Evolutionary conservation across 2,329 filamentous ascomycete genomes (phyloP).

Genomic region (Phoma herbarum): DNA sequence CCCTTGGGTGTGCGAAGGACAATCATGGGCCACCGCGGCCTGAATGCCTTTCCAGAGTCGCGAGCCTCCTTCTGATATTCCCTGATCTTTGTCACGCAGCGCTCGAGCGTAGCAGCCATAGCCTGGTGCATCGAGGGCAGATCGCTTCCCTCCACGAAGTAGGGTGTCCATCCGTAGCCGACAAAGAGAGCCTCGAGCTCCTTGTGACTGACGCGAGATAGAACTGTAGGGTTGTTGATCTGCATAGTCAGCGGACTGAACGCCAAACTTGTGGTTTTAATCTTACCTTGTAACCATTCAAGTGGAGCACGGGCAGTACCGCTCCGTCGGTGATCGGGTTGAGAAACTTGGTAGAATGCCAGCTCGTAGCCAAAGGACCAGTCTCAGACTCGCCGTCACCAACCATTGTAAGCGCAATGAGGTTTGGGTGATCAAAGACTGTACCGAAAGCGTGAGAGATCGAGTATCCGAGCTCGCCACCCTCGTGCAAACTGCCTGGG

Average conservation of each 20-base stretch:
- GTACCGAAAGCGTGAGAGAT: constrained; percentile 80
- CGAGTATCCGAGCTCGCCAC: constrained; percentile 83
- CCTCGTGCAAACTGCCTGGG: constrained; percentile 79
- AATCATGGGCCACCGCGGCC: constrained; percentile 81
- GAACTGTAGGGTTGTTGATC: constrained; percentile 61
- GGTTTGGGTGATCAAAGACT: constrained; percentile 77
- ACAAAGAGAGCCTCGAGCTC: constrained; percentile 74
- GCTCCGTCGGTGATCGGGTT: constrained; percentile 81
- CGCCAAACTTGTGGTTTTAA: neutral
- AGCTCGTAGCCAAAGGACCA: constrained; percentile 78
- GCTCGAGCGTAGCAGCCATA: constrained; percentile 79
- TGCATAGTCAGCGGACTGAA: constrained; percentile 9
- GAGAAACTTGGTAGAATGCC: constrained; percentile 85
- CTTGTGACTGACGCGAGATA: constrained; percentile 76
- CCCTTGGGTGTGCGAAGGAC: constrained; percentile 80
- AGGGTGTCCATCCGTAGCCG: constrained; percentile 81
- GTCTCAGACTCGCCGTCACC: constrained; percentile 86
- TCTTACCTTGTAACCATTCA: constrained; percentile 82
- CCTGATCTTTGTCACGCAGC: constrained; percentile 74
- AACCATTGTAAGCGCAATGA: constrained; percentile 80
- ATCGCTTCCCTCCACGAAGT: constrained; percentile 81
- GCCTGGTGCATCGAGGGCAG: constrained; percentile 80
- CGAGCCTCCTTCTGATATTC: constrained; percentile 76
- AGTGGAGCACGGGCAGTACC: constrained; percentile 78
- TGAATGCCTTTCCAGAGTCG: constrained; percentile 72